Evolutionary conservation across 2,329 filamentous ascomycete genomes (phyloP), one percentile per base, ranked within the genome.

Genomic region (Ophiostoma sp.): DNA sequence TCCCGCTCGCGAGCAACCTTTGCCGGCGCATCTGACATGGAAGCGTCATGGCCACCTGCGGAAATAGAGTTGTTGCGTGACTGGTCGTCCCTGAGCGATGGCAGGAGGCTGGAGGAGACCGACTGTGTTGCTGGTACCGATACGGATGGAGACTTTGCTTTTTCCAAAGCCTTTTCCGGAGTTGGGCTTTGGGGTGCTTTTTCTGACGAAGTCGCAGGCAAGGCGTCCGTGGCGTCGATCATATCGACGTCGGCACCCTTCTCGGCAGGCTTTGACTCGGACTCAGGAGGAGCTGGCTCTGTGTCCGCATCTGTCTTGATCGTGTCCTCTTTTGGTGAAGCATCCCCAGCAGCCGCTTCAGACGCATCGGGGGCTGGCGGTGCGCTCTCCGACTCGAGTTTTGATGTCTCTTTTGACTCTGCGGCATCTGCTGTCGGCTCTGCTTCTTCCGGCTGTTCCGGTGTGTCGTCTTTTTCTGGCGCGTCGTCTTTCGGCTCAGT

Each of bases 1-100:
- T 96, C 93, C 17, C 94, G 89, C 74, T 89, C 90, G 13, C 92
- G 88, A 1, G 92, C 84, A 15, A 90, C 77, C 79, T 94, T 94
- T 1, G 81, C 81, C 0, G 84, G 81, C 1, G 76, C 76, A 41
- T 82, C 81, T 4, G 77, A 78, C 79, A 83, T 82, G 74, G 77
- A 80, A 0, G 78, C 79, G 70, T 83, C 79, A n/a, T 75, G 77
- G 2, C 77, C 78, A 36, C 75, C 75, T 0, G 74, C 75, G 0
- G 71, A 68, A 2, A 74, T 73, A 10, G 76, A 72, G 23, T 76
- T 75, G 13, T 75, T 74, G 20, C 79, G 78, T 5, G 79, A 77
- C 3, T 76, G 74, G 57, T 81, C 81, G 52, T 73, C 73, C 1
- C 72, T 69, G 3, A 73, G 70, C 1, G 73, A 73, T 1, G 72